Base-by-base conservation (phyloP, 2,329 filamentous ascomycete species). In the Chaetomium sp. region DNA sequence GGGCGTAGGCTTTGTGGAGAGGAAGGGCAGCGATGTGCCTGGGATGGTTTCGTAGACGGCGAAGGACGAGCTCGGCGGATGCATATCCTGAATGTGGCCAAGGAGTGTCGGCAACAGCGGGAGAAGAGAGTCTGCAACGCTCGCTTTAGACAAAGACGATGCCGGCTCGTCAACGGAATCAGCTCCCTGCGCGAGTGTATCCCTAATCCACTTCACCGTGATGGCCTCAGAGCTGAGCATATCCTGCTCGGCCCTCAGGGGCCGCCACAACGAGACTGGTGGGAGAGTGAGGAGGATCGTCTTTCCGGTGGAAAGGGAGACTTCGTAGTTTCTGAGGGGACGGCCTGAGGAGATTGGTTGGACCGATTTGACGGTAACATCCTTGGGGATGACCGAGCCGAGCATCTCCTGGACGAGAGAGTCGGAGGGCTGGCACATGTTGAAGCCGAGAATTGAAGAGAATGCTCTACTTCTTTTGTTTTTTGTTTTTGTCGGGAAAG, bases 231-330 rank as follows among this genome's bases (percentile, higher is more conserved):
- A 74, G 32, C 67, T 64, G 49, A 76, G 67, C 43, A 74, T 70
- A 38, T 66, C 70, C 48, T 72, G 71, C 62, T 81, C 79, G 49
- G 68, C 75, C 35, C 78, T 73, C 36, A 81, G 68, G 34, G 79
- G 67, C 53, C 73, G 72, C 49, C 73, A 65, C 56, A 72, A 69
- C n/a, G 70, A 61, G 38, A 70, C 66, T 6, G 75, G 75, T n/a
- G 76, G 66, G 4, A 78, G 62, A 38, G 73, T 70, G 42, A 80
- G 68, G 34, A 74, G 57, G 32, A 80, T 62, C 8, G 62, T 66
- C 12, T 70, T 69, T 6, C 70, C 71, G 52, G 76, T 70, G n/a
- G 71, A 72, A 44, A 75, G 65, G 37, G 66, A 68, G 52, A 78
- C 68, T 59, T 70, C 68, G 65, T 76, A 79, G 50, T 72, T 66